These are phyloP conservation scores for Cyberlindnera bimundalis DNA, from an alignment of 805 yeast genomes.

Conservation along the genomic window DNA sequence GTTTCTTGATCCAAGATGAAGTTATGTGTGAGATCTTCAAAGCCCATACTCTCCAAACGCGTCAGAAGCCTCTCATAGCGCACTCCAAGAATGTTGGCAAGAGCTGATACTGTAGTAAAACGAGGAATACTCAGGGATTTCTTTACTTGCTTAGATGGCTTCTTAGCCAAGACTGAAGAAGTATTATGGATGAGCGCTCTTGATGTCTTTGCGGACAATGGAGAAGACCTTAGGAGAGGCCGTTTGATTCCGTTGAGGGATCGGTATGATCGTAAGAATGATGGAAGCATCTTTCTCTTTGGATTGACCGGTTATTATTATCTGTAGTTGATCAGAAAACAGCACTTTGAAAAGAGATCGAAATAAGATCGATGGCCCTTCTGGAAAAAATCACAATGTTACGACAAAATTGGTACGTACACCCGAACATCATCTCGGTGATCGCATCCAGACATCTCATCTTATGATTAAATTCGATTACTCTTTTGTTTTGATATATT, in stretches of 20 bases:
- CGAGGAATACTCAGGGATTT: constrained; percentile 53
- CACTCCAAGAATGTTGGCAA: constrained; percentile 68
- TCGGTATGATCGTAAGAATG: background rate
- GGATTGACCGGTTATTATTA: no score
- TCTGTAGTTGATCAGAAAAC: no score
- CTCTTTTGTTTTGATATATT: no score
- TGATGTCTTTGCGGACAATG: background rate
- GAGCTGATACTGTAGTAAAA: constrained; percentile 72
- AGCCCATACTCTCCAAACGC: constrained; percentile 67
- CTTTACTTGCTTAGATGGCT: constrained; percentile 2
- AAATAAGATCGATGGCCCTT: no score
- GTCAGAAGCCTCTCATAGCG: constrained; percentile 57
- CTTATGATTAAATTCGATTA: no score
- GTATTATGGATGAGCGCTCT: constrained; percentile 5
- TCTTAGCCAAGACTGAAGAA: constrained; percentile 1
- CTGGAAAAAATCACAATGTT: no score
- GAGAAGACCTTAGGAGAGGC: background rate
- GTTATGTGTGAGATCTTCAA: constrained; percentile 62
- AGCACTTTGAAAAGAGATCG: no score
- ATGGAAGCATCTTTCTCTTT: no score
- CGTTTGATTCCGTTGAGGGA: background rate
- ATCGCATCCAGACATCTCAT: no score
- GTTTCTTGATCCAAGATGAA: constrained; percentile 84
- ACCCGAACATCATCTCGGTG: no score
- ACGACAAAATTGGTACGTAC: no score